Evolutionary conservation across 2,329 filamentous ascomycete species (phyloP).

Genomic region (Chaetomiaceae sp.): DNA sequence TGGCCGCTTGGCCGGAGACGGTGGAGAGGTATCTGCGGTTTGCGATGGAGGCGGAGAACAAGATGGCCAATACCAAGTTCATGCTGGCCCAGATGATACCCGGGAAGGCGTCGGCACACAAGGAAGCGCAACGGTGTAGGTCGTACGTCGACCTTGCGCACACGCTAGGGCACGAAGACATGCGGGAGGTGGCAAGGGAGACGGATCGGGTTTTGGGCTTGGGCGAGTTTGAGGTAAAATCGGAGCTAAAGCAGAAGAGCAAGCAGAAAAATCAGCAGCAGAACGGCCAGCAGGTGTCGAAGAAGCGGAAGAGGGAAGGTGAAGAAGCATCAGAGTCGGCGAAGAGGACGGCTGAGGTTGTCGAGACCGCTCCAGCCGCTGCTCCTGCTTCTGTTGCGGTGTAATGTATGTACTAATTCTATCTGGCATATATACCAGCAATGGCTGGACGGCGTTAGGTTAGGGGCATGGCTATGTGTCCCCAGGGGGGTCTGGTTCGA

Average conservation of each 20-base stretch:
- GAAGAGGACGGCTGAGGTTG: conserved; percentile 2
- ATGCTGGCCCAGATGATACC: conserved; percentile 80
- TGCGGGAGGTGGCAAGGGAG: conserved; percentile 59
- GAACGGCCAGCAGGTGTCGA: conserved; percentile 11
- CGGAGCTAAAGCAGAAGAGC: conserved; percentile 12
- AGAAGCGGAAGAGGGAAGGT: conserved; percentile 15
- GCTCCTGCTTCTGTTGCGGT: conserved; percentile 12
- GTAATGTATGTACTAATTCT: conserved; percentile 1
- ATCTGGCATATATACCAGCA: not conserved
- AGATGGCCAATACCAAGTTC: conserved; percentile 90
- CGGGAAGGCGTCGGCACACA: conserved; percentile 65
- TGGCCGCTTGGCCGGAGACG: conserved; percentile 71
- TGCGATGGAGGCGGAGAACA: conserved; percentile 75
- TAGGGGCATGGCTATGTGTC: no score
- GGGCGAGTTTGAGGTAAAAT: conserved; percentile 42
- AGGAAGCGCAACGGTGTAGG: conserved; percentile 59
- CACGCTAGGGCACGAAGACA: conserved; percentile 57
- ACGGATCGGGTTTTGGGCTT: conserved; percentile 62
- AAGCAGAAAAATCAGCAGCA: conserved; percentile 29
- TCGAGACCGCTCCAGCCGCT: not conserved
- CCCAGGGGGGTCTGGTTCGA: conserved; percentile 1
- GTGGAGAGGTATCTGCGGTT: conserved; percentile 70
- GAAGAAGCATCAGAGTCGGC: conserved; percentile 25
- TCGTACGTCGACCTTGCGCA: conserved; percentile 68
- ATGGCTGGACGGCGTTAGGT: not conserved